Conservation (phyloP, 495 filamentous ascomycete species). For the Sporormia fimetaria region DNA sequence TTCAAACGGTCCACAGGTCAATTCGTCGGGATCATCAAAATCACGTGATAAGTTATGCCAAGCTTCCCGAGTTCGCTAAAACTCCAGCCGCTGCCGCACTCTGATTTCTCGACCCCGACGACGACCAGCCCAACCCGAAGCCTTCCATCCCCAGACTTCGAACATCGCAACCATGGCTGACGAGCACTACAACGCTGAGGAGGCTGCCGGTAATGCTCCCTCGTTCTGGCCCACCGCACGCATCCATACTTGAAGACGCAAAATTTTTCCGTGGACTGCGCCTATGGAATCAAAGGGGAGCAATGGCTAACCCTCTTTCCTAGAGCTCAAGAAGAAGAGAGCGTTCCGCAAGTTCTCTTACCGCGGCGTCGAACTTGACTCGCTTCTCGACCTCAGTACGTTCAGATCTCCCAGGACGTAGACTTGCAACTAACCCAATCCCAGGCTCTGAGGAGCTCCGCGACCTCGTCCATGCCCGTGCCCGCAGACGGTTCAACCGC, state of each 20-base stretch:
- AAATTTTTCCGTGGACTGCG: too few relatives aligned
- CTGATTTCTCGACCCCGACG: slow-evolving; percentile 6
- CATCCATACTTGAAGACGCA: neutral
- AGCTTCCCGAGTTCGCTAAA: neutral
- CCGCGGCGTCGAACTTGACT: slow-evolving; percentile 97
- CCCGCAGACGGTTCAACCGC: slow-evolving; percentile 97
- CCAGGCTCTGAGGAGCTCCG: slow-evolving; percentile 95
- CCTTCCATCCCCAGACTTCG: slow-evolving; percentile 17
- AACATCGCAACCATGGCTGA: slow-evolving; percentile 77
- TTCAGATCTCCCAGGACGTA: slow-evolving; percentile 13
- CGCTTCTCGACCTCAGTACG: too few relatives aligned
- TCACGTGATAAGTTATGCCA: too few relatives aligned
- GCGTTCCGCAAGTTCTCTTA: slow-evolving; percentile 99
- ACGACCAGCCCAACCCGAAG: slow-evolving; percentile 20
- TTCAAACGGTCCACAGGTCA: too few relatives aligned
- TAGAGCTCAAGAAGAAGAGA: slow-evolving; percentile 98
- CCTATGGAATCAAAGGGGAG: slow-evolving; percentile 17
- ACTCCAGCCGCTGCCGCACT: neutral
- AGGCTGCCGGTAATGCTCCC: slow-evolving; percentile 62
- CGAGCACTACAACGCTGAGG: slow-evolving; percentile 84
- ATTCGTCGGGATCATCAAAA: too few relatives aligned
- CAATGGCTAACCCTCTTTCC: slow-evolving; percentile 35
- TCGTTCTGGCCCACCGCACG: slow-evolving; percentile 3
- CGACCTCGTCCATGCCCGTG: slow-evolving; percentile 96
- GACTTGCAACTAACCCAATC: slow-evolving; percentile 4